A percentile compares a stretch with the other conserved stretches of the same genome.
phyloP scores from a whole-genome alignment of 768 basidiomycete genomes.

The Imleria badia region DNA sequence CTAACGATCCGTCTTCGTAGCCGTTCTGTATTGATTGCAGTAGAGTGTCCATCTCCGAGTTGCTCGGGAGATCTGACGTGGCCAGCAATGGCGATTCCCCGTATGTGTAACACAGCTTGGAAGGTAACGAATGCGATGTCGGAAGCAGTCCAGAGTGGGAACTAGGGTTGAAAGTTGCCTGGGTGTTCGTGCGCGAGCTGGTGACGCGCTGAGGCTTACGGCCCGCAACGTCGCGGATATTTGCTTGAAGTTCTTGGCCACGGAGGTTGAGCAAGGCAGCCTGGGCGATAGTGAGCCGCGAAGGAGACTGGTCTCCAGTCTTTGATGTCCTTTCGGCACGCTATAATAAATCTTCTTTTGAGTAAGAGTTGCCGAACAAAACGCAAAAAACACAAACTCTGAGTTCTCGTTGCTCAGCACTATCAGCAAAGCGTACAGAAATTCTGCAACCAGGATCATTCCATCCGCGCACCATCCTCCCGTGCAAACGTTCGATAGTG shows the following conservation, averaged over 20 bases:
- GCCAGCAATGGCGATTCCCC: slow-evolving; percentile 16
- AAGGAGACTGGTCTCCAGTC: slow-evolving; percentile 63
- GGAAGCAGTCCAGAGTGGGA: slow-evolving; percentile 8
- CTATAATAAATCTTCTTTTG: slow-evolving; percentile 35
- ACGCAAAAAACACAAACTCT: slow-evolving; percentile 47
- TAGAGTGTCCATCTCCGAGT: slow-evolving; percentile 40
- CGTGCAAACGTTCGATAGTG: slow-evolving; percentile 74
- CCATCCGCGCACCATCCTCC: slow-evolving; percentile 78
- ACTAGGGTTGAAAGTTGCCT: background rate
- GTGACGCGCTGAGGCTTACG: slow-evolving; percentile 9
- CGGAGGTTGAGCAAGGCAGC: slow-evolving; percentile 74
- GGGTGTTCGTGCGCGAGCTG: slow-evolving; percentile 6
- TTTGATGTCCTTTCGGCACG: slow-evolving; percentile 58
- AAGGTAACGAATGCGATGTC: slow-evolving; percentile 20
- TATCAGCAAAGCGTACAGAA: slow-evolving; percentile 79
- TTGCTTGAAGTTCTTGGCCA: slow-evolving; percentile 52
- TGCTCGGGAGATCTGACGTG: slow-evolving; percentile 22
- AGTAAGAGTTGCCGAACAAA: background rate
- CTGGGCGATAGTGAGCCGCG: slow-evolving; percentile 72
- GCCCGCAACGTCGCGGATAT: slow-evolving; percentile 1
- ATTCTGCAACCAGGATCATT: slow-evolving; percentile 75
- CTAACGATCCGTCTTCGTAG: slow-evolving; percentile 16
- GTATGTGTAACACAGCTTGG: slow-evolving; percentile 19
- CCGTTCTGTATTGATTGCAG: slow-evolving; percentile 36
- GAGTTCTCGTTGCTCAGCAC: slow-evolving; percentile 72